Conservation (phyloP, 2,329 filamentous ascomycete species). For the Paracoccidioides brasiliensis region DNA sequence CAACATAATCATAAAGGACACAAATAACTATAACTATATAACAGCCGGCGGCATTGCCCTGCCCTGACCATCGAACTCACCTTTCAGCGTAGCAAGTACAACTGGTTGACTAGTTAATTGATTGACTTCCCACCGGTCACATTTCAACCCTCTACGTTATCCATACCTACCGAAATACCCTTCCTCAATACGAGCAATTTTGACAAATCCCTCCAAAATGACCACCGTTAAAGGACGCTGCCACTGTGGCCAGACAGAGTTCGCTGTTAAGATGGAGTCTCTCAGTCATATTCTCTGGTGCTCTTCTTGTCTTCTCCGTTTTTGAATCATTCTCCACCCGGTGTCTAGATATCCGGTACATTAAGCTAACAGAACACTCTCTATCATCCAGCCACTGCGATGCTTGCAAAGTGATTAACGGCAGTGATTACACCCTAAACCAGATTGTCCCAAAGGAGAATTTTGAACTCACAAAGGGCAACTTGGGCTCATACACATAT, state of each 20-base stretch:
- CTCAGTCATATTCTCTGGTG: conserved; percentile 31
- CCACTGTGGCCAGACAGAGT: conserved; percentile 43
- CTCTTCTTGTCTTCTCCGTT: not conserved
- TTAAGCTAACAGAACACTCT: not conserved
- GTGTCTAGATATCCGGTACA: not conserved
- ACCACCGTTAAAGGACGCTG: conserved; percentile 38
- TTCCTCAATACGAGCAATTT: not conserved
- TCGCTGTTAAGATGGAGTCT: conserved; percentile 37
- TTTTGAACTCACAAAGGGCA: conserved; percentile 41
- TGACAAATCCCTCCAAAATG: conserved; percentile 21
- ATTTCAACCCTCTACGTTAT: too few species aligned
- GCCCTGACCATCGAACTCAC: not conserved
- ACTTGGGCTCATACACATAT: conserved; percentile 41
- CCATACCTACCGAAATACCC: too few species aligned
- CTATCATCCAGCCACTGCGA: conserved; percentile 38
- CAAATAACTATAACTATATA: not conserved
- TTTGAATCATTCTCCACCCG: not conserved
- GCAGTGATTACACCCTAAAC: conserved; percentile 41
- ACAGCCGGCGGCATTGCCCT: not conserved
- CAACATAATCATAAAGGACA: not conserved
- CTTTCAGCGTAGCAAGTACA: not conserved
- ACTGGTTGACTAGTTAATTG: not conserved
- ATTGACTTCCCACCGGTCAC: too few species aligned
- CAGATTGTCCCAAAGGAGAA: conserved; percentile 39
- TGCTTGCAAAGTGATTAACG: conserved; percentile 43